These are phyloP conservation scores for Pythium myriotylum DNA, from an alignment of 352 stramenopile genomes.

Conservation along the genomic window DNA sequence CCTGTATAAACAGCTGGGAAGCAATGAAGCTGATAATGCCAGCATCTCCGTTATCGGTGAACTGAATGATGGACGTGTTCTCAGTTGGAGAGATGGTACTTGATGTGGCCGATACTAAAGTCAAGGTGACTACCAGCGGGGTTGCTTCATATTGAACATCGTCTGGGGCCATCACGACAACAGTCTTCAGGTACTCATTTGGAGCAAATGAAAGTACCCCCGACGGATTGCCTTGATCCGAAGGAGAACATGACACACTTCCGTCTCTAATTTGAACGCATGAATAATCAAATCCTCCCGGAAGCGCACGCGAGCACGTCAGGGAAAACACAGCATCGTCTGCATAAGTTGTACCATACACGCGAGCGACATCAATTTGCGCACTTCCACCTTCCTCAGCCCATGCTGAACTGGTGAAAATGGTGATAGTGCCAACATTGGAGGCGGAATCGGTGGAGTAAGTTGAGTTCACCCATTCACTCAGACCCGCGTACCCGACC, in stretches of 20 bases:
- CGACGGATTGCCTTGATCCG: background rate
- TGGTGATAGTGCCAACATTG: constrained; percentile 23
- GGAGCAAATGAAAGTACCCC: constrained; percentile 7
- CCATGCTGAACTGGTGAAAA: constrained; percentile 21
- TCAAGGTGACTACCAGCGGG: constrained; percentile 31
- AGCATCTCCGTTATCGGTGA: constrained; percentile 42
- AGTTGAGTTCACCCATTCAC: constrained; percentile 29
- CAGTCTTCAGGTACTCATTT: constrained; percentile 18
- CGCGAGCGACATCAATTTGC: constrained; percentile 17
- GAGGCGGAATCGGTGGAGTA: constrained; percentile 32
- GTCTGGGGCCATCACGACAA: constrained; percentile 36
- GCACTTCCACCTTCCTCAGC: constrained; percentile 20
- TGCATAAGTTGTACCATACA: constrained; percentile 20
- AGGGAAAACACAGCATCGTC: constrained; percentile 13
- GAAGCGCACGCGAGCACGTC: constrained; percentile 2
- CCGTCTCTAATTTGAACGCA: constrained; percentile 17
- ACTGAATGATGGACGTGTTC: constrained; percentile 24
- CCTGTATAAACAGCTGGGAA: constrained; percentile 16
- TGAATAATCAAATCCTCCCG: background rate
- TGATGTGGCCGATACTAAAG: constrained; percentile 19
- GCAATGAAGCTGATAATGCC: constrained; percentile 33
- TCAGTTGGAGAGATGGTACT: constrained; percentile 17
- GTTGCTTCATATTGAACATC: constrained; percentile 27
- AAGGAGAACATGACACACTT: constrained; percentile 18
- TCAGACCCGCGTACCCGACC: constrained; percentile 32